A percentile compares a stretch with the other conserved stretches of the same genome.
Evolutionary conservation across 768 basidiomycete species (phyloP).

Genomic region (Termitomyces sp.): DNA sequence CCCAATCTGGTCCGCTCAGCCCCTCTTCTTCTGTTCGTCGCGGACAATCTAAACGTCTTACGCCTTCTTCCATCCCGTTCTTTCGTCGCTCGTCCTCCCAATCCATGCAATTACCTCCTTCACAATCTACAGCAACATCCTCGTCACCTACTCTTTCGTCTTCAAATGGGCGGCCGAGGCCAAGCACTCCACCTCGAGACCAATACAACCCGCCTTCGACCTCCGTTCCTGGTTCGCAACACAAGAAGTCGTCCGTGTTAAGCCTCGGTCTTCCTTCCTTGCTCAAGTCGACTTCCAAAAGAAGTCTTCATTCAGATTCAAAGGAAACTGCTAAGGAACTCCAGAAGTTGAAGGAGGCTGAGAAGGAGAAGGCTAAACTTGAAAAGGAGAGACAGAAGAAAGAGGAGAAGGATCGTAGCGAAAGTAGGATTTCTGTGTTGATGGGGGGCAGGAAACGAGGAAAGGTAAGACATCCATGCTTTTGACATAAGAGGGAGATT

Average conservation of each 20-base stretch:
- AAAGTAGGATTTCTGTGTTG: constrained; percentile 82
- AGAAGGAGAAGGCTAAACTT: constrained; percentile 39
- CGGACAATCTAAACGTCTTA: constrained; percentile 73
- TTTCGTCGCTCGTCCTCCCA: constrained; percentile 90
- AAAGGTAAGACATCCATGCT: constrained; percentile 51
- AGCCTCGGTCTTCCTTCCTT: constrained; percentile 78
- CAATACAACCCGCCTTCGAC: constrained; percentile 48
- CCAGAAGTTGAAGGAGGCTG: constrained; percentile 40
- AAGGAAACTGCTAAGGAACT: constrained; percentile 49
- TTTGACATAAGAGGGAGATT: constrained; percentile 1
- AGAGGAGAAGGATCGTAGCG: constrained; percentile 85
- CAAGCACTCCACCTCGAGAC: constrained; percentile 45
- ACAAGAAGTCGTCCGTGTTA: constrained; percentile 79
- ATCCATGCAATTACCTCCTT: constrained; percentile 65
- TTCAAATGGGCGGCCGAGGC: constrained; percentile 35
- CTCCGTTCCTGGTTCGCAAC: constrained; percentile 51
- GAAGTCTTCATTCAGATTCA: constrained; percentile 67
- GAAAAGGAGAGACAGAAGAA: constrained; percentile 56
- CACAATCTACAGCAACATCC: constrained; percentile 41
- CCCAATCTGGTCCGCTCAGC: constrained; percentile 59
- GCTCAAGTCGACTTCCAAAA: constrained; percentile 79
- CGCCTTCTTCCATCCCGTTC: constrained; percentile 91
- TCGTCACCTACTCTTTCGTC: constrained; percentile 44
- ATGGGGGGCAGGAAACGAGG: constrained; percentile 88
- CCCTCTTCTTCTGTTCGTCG: constrained; percentile 66